Conservation (phyloP, 495 filamentous ascomycete species). For the Penicillium steckii region DNA sequence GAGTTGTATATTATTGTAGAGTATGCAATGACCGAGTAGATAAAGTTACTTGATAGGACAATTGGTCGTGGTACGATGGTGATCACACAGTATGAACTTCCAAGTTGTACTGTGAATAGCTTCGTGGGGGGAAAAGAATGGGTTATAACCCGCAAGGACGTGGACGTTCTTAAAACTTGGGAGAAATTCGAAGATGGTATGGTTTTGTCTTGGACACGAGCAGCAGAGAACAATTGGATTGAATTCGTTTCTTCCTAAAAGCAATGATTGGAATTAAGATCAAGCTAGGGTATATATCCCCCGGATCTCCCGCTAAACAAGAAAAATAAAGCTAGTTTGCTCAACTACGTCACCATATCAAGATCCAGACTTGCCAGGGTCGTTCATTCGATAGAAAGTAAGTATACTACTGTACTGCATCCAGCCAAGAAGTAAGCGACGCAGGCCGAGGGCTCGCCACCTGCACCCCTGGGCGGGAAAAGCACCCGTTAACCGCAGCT, state of each 20-base stretch:
- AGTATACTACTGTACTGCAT: neutral
- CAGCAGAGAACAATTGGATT: too few relatives aligned
- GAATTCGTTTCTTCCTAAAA: too few relatives aligned
- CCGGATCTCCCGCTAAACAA: neutral
- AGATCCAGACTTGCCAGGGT: neutral
- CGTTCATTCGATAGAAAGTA: neutral
- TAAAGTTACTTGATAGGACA: too few relatives aligned
- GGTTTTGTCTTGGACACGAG: too few relatives aligned
- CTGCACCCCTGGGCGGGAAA: neutral
- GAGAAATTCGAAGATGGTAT: too few relatives aligned
- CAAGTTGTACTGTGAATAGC: too few relatives aligned
- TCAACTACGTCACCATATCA: slow-evolving; percentile 2
- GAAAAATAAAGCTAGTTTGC: neutral
- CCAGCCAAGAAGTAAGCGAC: neutral
- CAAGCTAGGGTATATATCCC: neutral
- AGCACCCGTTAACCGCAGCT: neutral
- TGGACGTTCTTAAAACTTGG: too few relatives aligned
- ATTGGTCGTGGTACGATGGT: neutral
- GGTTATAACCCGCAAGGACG: too few relatives aligned
- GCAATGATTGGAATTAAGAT: neutral
- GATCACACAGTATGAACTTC: too few relatives aligned
- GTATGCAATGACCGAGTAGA: neutral
- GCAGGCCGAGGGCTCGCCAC: neutral
- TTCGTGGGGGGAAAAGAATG: too few relatives aligned
- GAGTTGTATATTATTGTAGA: neutral